phyloP scores from a whole-genome alignment of 805 yeast species.

The Candida taoyuanica region DNA sequence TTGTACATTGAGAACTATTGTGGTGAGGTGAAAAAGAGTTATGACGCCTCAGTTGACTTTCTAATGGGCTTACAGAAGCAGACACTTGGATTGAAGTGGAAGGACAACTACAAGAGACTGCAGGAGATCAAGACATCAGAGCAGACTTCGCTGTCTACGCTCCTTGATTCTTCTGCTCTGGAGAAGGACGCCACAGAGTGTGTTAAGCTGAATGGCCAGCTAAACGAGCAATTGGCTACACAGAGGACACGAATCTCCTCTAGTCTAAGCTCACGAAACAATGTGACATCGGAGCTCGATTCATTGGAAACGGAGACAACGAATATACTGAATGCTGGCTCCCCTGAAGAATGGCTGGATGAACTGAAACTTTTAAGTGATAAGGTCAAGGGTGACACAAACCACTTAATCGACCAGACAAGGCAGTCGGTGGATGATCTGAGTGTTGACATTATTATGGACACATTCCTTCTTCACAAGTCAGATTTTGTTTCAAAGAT shows the following conservation, averaged over 20 bases:
- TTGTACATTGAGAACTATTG: conserved; percentile 47
- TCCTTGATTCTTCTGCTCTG: conserved; percentile 24
- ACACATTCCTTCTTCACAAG: conserved; percentile 24
- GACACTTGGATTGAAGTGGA: conserved; percentile 31
- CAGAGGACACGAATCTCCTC: conserved; percentile 33
- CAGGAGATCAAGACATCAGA: conserved; percentile 9
- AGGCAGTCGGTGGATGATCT: conserved; percentile 16
- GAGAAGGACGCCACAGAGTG: conserved; percentile 26
- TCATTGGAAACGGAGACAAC: conserved; percentile 36
- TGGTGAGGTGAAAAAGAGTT: conserved; percentile 43
- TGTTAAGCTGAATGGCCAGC: conserved; percentile 14
- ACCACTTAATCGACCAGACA: conserved; percentile 13
- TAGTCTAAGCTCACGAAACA: conserved; percentile 32
- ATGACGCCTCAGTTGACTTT: conserved; percentile 35
- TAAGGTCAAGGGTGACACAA: conserved; percentile 23
- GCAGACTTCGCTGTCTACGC: conserved; percentile 8
- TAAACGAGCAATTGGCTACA: conserved; percentile 21
- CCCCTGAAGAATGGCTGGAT: conserved; percentile 13
- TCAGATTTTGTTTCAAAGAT: conserved; percentile 30
- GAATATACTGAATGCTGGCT: conserved; percentile 22
- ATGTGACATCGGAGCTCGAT: conserved; percentile 41
- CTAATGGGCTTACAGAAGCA: conserved; percentile 36
- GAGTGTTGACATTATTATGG: conserved; percentile 21
- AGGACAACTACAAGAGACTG: conserved; percentile 11
- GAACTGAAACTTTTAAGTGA: conserved; percentile 19